Conservation (phyloP, 108 stramenopile species). For the Fistulifera pelliculosa region DNA sequence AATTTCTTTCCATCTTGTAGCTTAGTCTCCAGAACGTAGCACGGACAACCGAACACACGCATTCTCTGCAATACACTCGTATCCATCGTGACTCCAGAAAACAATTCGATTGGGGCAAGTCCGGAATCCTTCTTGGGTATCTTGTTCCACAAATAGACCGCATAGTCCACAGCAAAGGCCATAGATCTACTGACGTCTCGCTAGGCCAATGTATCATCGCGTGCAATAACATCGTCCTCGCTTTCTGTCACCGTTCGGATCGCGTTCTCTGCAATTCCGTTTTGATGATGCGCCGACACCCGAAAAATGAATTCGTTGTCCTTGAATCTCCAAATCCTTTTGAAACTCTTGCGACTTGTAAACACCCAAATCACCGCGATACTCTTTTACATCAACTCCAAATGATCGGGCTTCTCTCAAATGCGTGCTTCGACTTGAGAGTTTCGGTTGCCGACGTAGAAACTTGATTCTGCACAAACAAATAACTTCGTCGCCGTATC, state of each 20-base stretch:
- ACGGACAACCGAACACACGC: constrained; percentile 32
- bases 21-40: constrained; percentile 41
- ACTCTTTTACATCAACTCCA: constrained; percentile 2
- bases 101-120: constrained; percentile 21
- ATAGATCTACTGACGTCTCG: constrained; percentile 8
- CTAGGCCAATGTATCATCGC: constrained; percentile 25
- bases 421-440: neutral
- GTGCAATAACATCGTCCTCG: constrained; percentile 32
- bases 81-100: constrained; percentile 1
- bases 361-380: constrained; percentile 18
- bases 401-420: constrained; percentile 2
- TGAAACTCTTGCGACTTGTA: neutral
- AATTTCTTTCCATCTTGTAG: constrained; percentile 52
- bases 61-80: neutral
- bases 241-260: constrained; percentile 25
- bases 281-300: constrained; percentile 20
- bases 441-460: constrained; percentile 26
- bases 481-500: constrained; percentile 19
- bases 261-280: constrained; percentile 25
- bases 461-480: constrained; percentile 16
- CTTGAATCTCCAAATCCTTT: neutral
- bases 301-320: neutral
- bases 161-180: constrained; percentile 43
- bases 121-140: constrained; percentile 1
- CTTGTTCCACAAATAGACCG: constrained; percentile 27